Percentiles rank a stretch among this genome's conserved stretches.
phyloP scores from a whole-genome alignment of 257 asterid species.

The Przewalskia tangutica region DNA sequence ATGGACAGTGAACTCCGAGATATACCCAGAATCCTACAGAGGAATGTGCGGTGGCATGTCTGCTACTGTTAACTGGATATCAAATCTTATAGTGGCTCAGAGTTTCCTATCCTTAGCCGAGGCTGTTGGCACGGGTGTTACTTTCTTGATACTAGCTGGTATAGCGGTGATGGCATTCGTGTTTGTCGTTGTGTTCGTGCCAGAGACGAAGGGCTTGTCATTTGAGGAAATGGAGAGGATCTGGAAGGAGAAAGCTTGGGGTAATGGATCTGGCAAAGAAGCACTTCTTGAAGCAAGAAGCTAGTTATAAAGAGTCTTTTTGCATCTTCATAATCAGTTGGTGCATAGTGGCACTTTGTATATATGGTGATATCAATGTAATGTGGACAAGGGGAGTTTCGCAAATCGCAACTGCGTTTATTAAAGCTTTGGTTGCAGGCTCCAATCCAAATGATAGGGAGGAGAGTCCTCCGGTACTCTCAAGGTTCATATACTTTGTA shows the following conservation, averaged over 20 bases:
- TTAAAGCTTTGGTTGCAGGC: background rate
- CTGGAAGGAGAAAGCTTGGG: slow-evolving; percentile 74
- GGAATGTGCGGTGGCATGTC: slow-evolving; percentile 96
- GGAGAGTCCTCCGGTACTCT: background rate
- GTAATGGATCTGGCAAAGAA: slow-evolving; percentile 25
- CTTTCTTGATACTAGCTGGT: slow-evolving; percentile 67
- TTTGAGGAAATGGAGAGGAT: slow-evolving; percentile 74
- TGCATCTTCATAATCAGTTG: background rate
- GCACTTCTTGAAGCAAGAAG: slow-evolving; percentile 34
- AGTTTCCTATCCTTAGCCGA: slow-evolving; percentile 63
- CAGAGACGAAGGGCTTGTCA: slow-evolving; percentile 86
- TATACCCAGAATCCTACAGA: slow-evolving; percentile 72
- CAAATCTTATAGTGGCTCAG: slow-evolving; percentile 76
- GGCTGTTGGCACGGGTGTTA: slow-evolving; percentile 52
- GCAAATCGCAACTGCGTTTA: slow-evolving; percentile 1
- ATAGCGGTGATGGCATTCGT: slow-evolving; percentile 54
- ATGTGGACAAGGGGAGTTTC: background rate
- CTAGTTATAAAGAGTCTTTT: background rate
- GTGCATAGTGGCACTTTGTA: background rate
- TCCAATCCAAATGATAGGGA: background rate
- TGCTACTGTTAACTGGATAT: slow-evolving; percentile 88
- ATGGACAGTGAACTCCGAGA: slow-evolving; percentile 88
- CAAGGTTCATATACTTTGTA: no score
- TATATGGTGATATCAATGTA: background rate
- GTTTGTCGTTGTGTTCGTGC: slow-evolving; percentile 55